These are phyloP conservation scores for Ilex paraguariensis DNA, from an alignment of 305 asterid genomes.

Conservation along the genomic window DNA sequence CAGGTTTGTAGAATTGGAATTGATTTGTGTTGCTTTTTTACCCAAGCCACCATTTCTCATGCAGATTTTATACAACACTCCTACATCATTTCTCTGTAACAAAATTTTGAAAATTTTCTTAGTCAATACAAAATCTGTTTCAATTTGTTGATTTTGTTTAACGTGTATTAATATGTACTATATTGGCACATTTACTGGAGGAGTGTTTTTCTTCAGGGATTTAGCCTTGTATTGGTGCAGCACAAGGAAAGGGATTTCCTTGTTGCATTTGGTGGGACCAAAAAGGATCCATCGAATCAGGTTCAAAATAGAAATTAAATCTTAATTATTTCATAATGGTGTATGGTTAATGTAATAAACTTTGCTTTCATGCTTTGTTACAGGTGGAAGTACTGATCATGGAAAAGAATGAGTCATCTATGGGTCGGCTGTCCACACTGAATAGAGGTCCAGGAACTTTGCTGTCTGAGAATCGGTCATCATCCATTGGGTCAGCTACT, in stretches of 20 bases:
- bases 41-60: too few species aligned
- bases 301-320: conserved; percentile 19
- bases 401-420: conserved; percentile 72
- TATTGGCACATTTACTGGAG: too few species aligned
- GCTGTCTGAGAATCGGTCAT: conserved; percentile 47
- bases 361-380: not conserved
- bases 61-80: too few species aligned
- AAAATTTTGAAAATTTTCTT: too few species aligned
- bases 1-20: too few species aligned
- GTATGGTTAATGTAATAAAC: too few species aligned
- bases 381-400: conserved; percentile 88
- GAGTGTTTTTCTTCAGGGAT: conserved; percentile 53
- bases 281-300: conserved; percentile 92
- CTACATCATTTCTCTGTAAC: too few species aligned
- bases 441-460: conserved; percentile 77
- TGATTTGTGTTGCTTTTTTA: too few species aligned
- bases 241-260: conserved; percentile 91
- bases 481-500: conserved; percentile 35
- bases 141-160: too few species aligned
- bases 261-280: conserved; percentile 94
- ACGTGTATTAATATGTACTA: too few species aligned
- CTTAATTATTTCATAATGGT: too few species aligned
- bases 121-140: too few species aligned
- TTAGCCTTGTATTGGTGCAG: conserved; percentile 91
- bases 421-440: conserved; percentile 67